A percentile compares a stretch with the other conserved stretches of the same genome.
Evolutionary conservation across 768 basidiomycete species (phyloP).

Genomic region (Lepiota venenata): DNA sequence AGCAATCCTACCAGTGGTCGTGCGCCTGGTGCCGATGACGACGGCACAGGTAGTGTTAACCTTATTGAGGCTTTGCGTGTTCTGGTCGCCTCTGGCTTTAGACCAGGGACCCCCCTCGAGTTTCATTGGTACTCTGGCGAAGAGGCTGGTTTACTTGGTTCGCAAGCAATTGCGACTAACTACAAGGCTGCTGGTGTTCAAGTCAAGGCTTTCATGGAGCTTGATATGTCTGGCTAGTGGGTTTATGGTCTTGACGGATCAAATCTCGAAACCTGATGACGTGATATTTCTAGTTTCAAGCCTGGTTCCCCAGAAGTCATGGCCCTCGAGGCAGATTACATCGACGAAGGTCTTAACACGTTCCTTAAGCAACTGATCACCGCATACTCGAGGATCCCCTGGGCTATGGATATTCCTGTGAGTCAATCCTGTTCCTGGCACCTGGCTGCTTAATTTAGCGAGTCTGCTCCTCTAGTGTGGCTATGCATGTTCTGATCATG

Average conservation of each 20-base stretch:
- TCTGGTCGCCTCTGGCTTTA: conserved; percentile 35
- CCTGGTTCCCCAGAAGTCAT: conserved; percentile 40
- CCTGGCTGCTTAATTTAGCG: not conserved
- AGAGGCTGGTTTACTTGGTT: conserved; percentile 44
- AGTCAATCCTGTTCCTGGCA: not conserved
- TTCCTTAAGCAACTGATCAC: conserved; percentile 40
- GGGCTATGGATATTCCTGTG: conserved; percentile 34
- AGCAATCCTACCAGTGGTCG: conserved; percentile 34
- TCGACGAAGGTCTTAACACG: conserved; percentile 36
- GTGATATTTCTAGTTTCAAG: conserved; percentile 35
- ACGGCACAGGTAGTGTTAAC: conserved; percentile 44
- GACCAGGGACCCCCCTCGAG: conserved; percentile 37
- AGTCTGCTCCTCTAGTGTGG: conserved; percentile 24
- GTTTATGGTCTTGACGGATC: conserved; percentile 5
- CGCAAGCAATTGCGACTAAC: conserved; percentile 48
- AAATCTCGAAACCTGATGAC: not conserved
- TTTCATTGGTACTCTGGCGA: conserved; percentile 49
- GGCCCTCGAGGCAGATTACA: conserved; percentile 36
- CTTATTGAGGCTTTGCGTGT: conserved; percentile 39
- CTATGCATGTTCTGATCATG: conserved; percentile 44
- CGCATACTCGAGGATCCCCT: conserved; percentile 32
- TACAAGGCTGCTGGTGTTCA: conserved; percentile 42
- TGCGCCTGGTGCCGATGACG: conserved; percentile 49
- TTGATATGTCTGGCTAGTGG: conserved; percentile 39
- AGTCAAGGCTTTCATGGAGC: conserved; percentile 48